Conservation (phyloP, 108 stramenopile genomes). For the Cyclotella kingstonii region DNA sequence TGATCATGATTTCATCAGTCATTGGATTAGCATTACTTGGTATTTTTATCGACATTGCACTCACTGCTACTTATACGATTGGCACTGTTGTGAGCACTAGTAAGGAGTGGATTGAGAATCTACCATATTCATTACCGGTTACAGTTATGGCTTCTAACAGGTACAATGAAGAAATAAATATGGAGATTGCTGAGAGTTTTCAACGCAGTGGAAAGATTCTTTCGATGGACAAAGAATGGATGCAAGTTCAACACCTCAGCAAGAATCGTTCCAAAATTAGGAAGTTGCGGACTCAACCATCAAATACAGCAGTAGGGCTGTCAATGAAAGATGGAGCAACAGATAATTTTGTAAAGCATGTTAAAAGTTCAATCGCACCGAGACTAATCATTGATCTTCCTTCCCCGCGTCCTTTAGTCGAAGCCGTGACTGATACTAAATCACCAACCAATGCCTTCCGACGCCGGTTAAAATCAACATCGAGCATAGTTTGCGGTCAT, state of each 20-base stretch:
- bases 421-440: neutral
- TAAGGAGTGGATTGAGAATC: constrained; percentile 22
- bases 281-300: constrained; percentile 24
- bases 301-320: neutral
- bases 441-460: constrained; percentile 4
- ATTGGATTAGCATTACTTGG: constrained; percentile 17
- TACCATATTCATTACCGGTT: constrained; percentile 14
- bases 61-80: constrained; percentile 9
- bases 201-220: neutral
- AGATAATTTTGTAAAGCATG: neutral
- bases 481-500: constrained; percentile 15
- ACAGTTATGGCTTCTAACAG: neutral
- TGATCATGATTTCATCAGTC: constrained; percentile 6
- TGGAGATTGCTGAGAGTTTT: neutral
- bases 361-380: constrained; percentile 4
- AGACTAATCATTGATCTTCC: constrained; percentile 28
- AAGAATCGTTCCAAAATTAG: constrained; percentile 14
- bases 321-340: neutral
- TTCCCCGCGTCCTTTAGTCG: constrained; percentile 23
- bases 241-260: constrained; percentile 6
- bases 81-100: neutral
- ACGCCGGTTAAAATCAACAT: constrained; percentile 9
- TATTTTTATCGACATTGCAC: constrained; percentile 11
- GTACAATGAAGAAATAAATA: neutral
- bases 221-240: constrained; percentile 26